Percentiles rank a stretch among this genome's conserved stretches.
phyloP scores from a whole-genome alignment of 2,329 filamentous ascomycete species.

The Pseudonectria foliicola region DNA sequence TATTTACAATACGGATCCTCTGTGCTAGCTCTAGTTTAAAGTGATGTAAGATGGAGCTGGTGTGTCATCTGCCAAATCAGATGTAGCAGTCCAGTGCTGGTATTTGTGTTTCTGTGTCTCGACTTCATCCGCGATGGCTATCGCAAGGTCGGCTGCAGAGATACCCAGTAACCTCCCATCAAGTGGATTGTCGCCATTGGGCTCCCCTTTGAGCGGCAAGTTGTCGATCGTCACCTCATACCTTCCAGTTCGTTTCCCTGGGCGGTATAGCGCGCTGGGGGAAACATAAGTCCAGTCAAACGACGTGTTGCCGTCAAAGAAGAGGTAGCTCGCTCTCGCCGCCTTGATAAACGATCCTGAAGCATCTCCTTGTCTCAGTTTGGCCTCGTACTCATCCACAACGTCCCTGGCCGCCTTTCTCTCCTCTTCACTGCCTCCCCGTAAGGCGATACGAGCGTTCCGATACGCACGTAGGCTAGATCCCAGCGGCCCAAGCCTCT shows the following conservation, averaged over 20 bases:
- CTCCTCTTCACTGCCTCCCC: neutral
- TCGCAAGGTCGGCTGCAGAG: constrained; percentile 6
- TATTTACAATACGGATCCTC: no score
- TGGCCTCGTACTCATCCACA: constrained; percentile 1
- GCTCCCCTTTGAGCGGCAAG: constrained; percentile 2
- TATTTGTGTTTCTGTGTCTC: neutral
- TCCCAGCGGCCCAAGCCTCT: constrained; percentile 4
- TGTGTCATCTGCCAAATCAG: constrained; percentile 3
- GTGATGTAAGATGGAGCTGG: constrained; percentile 1
- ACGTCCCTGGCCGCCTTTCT: neutral
- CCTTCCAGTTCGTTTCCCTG: constrained; percentile 3
- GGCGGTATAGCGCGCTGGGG: constrained; percentile 4
- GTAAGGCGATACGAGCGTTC: neutral
- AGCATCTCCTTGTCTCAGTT: neutral
- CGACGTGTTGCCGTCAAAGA: constrained; percentile 7
- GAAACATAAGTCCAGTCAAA: constrained; percentile 8
- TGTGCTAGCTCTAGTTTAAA: neutral
- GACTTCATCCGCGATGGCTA: constrained; percentile 9
- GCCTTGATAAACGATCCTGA: constrained; percentile 3
- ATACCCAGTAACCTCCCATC: constrained; percentile 4
- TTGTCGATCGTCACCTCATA: constrained; percentile 2
- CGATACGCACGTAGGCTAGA: neutral
- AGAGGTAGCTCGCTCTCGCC: constrained; percentile 2
- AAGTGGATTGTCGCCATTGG: neutral
- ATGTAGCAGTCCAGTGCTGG: constrained; percentile 2